These are phyloP conservation scores for Zygotorulaspora sp. DNA, from an alignment of 805 yeast genomes.

Conservation along the genomic window DNA sequence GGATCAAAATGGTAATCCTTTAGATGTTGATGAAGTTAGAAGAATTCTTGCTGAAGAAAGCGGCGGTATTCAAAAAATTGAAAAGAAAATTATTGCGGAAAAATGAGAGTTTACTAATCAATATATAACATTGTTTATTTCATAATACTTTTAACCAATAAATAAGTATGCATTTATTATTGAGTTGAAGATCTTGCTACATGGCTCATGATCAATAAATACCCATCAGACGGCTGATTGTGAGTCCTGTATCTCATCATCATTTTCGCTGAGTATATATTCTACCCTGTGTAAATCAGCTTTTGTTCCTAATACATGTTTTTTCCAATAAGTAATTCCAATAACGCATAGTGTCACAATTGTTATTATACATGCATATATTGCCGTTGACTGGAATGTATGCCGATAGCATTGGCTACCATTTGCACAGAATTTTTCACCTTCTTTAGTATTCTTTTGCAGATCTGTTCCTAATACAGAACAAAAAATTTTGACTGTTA, in stretches of 20 bases:
- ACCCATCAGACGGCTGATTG: too few species aligned
- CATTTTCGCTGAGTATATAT: constrained; percentile 2
- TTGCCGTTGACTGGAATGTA: constrained; percentile 35
- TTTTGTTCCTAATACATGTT: constrained; percentile 2
- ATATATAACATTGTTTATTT: neutral
- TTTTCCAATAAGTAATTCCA: constrained; percentile 9
- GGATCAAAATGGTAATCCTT: constrained; percentile 37
- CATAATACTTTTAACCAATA: constrained; percentile 4
- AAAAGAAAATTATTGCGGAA: constrained; percentile 5
- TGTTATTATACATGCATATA: constrained; percentile 21
- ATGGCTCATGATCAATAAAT: too few species aligned
- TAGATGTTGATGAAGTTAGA: constrained; percentile 34
- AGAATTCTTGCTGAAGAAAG: constrained; percentile 27
- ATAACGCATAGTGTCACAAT: constrained; percentile 22
- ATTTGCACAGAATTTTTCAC: constrained; percentile 40
- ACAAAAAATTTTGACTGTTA: constrained; percentile 50
- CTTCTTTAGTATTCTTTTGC: constrained; percentile 40
- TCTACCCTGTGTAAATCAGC: neutral
- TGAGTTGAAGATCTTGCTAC: too few species aligned
- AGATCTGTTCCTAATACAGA: constrained; percentile 53
- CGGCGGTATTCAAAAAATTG: constrained; percentile 20
- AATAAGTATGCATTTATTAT: too few species aligned
- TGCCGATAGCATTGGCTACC: constrained; percentile 48
- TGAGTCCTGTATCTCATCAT: neutral
- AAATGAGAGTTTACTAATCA: neutral